Base-by-base conservation (phyloP, 106 monocot genomes). In the Acorus calamus region DNA sequence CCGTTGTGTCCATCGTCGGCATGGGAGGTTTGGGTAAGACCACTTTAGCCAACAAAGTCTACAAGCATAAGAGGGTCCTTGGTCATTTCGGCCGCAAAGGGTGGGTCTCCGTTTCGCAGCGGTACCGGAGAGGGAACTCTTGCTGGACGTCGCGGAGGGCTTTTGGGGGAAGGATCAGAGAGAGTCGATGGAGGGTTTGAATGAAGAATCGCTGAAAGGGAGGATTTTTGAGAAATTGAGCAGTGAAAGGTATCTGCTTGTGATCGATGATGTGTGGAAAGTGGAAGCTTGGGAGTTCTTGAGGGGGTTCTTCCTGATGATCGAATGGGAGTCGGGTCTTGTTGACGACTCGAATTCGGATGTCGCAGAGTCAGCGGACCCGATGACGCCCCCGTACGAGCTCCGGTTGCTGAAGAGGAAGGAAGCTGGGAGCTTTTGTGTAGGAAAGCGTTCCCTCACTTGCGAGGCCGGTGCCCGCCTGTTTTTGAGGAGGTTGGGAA, bases 21-120 rank as follows among this genome's bases (percentile, higher is more conserved):
- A 59, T 71, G 45, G 71, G 77, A 43, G 77, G 77, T n/a, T 66
- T 59, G 2, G 71, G 77, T 7, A 77, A 77, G 41, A 71, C 77
- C 2, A 77, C 71, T 42, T 41, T 77, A 47, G 70, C 77, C 8
- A 52, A 56, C 4, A 57, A 69, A 11, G 50, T 52, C 3, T 69
- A 42, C 11, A 52, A 60, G 28, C 28, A 60, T 44, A n/a, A 44
- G 8, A 61, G 44, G 8, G 42, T 14, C 4, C 14, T 3, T 12
- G 14, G 42, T 11, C 8, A 1, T 42, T 50, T 50, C 42, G 11
- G 42, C 8, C 14, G 49, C 41, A 7, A 9, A 0, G 8, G 7
- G 4, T 65, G 49, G 65, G 9, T 52, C 4, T 8, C 12, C 43
- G 42, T 65, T 14, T 52, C 65, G 5, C 65, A 53, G 50, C 10